Evolutionary conservation across 306 rosid genomes (phyloP).

Genomic region (Myrica gale): DNA sequence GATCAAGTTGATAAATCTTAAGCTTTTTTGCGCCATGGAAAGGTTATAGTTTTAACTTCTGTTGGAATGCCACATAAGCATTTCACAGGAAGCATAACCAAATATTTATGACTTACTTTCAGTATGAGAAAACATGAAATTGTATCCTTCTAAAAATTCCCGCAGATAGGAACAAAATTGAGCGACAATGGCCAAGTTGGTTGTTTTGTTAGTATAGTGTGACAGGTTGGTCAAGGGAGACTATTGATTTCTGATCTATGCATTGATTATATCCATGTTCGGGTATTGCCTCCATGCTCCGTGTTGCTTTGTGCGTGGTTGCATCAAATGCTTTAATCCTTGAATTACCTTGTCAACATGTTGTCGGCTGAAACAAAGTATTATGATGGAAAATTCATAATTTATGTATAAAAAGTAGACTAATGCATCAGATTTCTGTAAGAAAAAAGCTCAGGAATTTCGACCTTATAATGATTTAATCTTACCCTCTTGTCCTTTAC

Average conservation of each 20-base stretch:
- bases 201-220: neutral
- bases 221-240: neutral
- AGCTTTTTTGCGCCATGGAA: neutral
- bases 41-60: neutral
- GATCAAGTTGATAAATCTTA: too few species aligned
- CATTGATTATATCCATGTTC: neutral
- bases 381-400: neutral
- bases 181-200: neutral
- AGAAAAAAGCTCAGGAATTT: neutral
- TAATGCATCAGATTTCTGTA: neutral
- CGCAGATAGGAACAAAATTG: neutral
- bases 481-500: neutral
- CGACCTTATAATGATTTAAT: neutral
- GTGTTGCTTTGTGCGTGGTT: neutral
- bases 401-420: neutral
- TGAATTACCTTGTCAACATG: neutral
- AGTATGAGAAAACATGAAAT: neutral
- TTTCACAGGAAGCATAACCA: neutral
- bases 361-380: neutral
- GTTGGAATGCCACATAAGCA: neutral
- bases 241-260: too few species aligned
- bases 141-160: neutral
- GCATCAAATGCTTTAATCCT: neutral
- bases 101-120: neutral
- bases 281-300: neutral